Evolutionary conservation across 306 rosid genomes (phyloP), one percentile per base, ranked within the genome.

Genomic region (Vigna mungo): DNA sequence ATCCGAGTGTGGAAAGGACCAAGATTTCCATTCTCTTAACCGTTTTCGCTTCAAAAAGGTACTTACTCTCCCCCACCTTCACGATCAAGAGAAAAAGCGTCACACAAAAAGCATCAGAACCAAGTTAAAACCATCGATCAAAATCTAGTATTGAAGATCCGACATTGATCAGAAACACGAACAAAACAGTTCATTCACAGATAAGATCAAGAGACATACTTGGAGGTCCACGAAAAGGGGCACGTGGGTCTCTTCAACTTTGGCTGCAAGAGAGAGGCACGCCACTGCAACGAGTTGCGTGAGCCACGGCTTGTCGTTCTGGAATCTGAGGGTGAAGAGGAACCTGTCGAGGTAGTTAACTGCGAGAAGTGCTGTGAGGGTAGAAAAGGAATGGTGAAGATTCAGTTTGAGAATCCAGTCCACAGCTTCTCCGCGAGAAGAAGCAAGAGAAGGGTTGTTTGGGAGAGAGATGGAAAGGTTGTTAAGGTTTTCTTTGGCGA

Each of bases 171-270:
- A 9, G 2, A 8, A 1, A 20, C 4, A 9, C 0, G 1, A 4
- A 0, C 7, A 20, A 10, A 54, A 20, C 0, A 18, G 4, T 20
- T 5, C 7, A 5, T 1, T 20, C 10, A 20, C 8, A 17, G 9
- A 9, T 7, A 37, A 7, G 23, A 6, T 12, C 1, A 17, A 14
- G 30, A 64, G 75, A 15, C 3, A 51, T 75, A 93, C 97, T 79
- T 93, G 98, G 8, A 93, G 76, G 71, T 93, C 94, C 5, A 86
- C 76, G 17, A 83, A 68, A 16, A 86, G 90, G 2, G 98, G 97
- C 7, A 93, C 94, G 7, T 91, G 88, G 81, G 92, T 90, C 89
- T 93, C 97, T 61, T 93, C 94, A 9, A 93, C 81, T 64, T 93
- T 93, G 7, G 94, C 96, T 4, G 98, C 98, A 0, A 93, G 84